Base-by-base conservation (phyloP, 306 rosid species). In the Begonia fuchsioides region DNA sequence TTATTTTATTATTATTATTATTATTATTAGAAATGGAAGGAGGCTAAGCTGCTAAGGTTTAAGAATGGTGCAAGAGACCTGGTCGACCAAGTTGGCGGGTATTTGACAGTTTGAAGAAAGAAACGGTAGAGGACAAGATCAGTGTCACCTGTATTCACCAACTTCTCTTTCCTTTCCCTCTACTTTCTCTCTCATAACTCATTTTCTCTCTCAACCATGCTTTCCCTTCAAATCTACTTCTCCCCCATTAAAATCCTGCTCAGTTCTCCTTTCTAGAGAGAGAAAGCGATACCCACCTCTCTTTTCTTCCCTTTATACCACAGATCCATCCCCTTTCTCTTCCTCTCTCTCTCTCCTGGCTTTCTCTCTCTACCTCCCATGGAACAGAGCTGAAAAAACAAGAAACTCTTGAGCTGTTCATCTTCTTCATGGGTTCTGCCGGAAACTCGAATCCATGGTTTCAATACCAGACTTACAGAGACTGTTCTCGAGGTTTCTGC, bases 401-500 rank as follows among this genome's bases (percentile, higher is more conserved):
- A 26, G 35, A 8, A 26, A 26, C 35, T 26, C 35, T 26, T 6
- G 8, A 26, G 0, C 32, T 20, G 32, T 20, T 19, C 6, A 7
- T 3, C 7, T 26, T 26, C 35, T 26, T 26, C 35, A 72, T 85
- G 95, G 65, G 70, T 44, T 58, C 76, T 47, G 51, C 62, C 46
- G 40, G 44, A 5, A 53, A 53, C 70, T 65, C 73, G 66, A 59
- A 72, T 66, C 79, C 72, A 17, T 76, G 73, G 76, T 49, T 66
- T 12, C 72, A 78, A 32, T 69, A 65, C 38, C 52, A 64, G 5
- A 14, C 63, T 3, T 68, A 63, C 57, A 71, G 40, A 19, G 93
- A 79, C 17, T 86, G 96, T 35, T 76, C 93, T 13, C 68, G 57
- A 51, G 83, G 72, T 17, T 43, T 81, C 39, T 86, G 96, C 74